Percentiles rank a stretch among this genome's conserved stretches.
phyloP scores from a whole-genome alignment of 805 yeast species.

The Blastobotrys terrestris region DNA sequence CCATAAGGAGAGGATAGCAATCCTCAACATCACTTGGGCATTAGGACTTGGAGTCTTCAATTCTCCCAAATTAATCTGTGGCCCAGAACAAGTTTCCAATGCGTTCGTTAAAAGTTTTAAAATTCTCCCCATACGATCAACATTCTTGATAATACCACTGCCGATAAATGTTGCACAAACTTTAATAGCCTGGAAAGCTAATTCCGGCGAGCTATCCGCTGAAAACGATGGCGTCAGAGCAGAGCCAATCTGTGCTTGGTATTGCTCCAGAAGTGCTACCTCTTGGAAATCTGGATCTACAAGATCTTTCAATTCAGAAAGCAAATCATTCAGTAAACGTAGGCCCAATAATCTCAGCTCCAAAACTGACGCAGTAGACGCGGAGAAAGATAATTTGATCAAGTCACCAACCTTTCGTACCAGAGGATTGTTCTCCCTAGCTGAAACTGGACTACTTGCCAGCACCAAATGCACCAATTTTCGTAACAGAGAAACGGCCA shows the following conservation, averaged over 20 bases:
- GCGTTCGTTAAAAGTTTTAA: conserved; percentile 59
- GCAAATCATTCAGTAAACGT: conserved; percentile 53
- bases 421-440: conserved; percentile 21
- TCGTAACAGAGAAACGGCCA: conserved; percentile 31
- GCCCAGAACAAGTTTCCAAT: conserved; percentile 49
- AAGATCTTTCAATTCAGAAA: conserved; percentile 53
- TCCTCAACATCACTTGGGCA: conserved; percentile 31
- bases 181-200: conserved; percentile 70
- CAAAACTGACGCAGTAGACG: conserved; percentile 66
- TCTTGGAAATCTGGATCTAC: conserved; percentile 70
- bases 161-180: conserved; percentile 72
- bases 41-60: conserved; percentile 30
- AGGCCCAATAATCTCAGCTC: conserved; percentile 61
- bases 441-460: conserved; percentile 17
- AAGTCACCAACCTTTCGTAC: conserved; percentile 43
- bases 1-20: conserved; percentile 38
- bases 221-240: conserved; percentile 85
- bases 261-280: conserved; percentile 73
- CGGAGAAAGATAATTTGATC: conserved; percentile 70
- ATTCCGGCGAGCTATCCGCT: conserved; percentile 60
- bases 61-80: conserved; percentile 29
- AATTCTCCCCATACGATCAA: conserved; percentile 47
- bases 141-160: conserved; percentile 45
- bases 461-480: conserved; percentile 22
- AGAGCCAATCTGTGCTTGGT: conserved; percentile 88